Conservation (phyloP, 2,329 filamentous ascomycete genomes). For the Nemania sp. region DNA sequence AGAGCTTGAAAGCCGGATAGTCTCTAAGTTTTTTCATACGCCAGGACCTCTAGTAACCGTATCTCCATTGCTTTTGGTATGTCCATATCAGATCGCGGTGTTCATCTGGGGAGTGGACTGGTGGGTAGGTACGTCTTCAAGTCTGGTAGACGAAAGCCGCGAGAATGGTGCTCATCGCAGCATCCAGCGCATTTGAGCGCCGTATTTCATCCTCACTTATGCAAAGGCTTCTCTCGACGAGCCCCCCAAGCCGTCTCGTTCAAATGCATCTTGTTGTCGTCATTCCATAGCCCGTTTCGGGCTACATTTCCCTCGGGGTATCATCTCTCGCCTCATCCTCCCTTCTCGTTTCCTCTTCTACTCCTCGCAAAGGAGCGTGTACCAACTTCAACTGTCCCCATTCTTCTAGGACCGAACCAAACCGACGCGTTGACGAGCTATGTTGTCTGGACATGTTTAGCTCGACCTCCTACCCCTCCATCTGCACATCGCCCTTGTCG, state of each 20-base stretch:
- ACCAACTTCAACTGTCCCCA: too few species aligned
- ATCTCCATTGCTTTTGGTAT: not conserved
- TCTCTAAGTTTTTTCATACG: not conserved
- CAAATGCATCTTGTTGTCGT: not conserved
- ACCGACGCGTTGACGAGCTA: too few species aligned
- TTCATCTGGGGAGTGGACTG: not conserved
- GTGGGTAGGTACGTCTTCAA: not conserved
- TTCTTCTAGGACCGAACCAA: too few species aligned
- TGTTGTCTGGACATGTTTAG: not conserved
- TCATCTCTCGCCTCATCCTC: slow-evolving; percentile 3
- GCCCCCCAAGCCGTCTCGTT: too few species aligned
- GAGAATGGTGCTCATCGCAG: too few species aligned
- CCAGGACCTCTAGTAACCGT: slow-evolving; percentile 1
- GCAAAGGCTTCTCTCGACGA: too few species aligned
- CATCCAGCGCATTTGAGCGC: too few species aligned
- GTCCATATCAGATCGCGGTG: too few species aligned
- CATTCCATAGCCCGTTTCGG: not conserved
- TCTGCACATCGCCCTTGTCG: slow-evolving; percentile 58
- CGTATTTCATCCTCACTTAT: too few species aligned
- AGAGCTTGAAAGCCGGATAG: slow-evolving; percentile 2
- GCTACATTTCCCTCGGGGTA: slow-evolving; percentile 12
- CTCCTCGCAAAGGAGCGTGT: too few species aligned
- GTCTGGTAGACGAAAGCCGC: too few species aligned
- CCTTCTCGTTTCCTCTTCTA: too few species aligned
- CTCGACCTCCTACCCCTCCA: slow-evolving; percentile 51